phyloP scores from a whole-genome alignment of 2,329 filamentous ascomycete species.

The Fusarium redolens region DNA sequence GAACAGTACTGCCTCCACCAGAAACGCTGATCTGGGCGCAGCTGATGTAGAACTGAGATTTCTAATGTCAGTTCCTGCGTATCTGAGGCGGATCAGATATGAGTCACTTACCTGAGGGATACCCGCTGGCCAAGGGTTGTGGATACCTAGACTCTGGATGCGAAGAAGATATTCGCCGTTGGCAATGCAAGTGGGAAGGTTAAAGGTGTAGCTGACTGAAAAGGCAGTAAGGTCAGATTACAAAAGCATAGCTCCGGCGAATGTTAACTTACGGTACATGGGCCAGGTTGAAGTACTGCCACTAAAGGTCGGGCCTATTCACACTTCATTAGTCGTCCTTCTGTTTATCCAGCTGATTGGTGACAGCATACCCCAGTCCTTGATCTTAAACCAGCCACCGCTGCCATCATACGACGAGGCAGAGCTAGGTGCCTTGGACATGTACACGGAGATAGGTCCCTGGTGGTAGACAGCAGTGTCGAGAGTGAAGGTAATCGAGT shows the following conservation, averaged over 20 bases:
- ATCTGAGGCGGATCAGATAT: accelerated
- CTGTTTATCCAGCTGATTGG: accelerated
- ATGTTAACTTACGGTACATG: not conserved
- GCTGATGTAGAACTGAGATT: constrained; percentile 1
- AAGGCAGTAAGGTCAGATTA: not conserved
- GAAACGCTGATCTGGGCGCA: constrained; percentile 10
- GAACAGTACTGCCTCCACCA: constrained; percentile 7
- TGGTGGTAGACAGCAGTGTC: constrained; percentile 16
- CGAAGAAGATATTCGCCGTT: constrained; percentile 12
- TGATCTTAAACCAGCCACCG: constrained; percentile 11
- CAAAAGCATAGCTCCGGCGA: accelerated
- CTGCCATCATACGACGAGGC: not conserved
- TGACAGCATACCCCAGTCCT: not conserved
- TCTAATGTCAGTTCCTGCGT: accelerated
- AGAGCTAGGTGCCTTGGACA: constrained; percentile 7
- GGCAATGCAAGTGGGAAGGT: constrained; percentile 3
- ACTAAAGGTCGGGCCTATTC: not conserved
- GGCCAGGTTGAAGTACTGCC: not conserved
- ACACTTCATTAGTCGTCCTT: accelerated
- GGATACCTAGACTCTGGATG: constrained; percentile 8
- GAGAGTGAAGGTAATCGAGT: constrained; percentile 10
- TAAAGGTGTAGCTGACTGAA: constrained; percentile 3
- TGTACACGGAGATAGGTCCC: constrained; percentile 7
- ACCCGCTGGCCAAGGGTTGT: constrained; percentile 10
- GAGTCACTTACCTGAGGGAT: not conserved